Evolutionary conservation across 1,139 yeast species (phyloP).

Genomic region (Yamadazyma oceani): DNA sequence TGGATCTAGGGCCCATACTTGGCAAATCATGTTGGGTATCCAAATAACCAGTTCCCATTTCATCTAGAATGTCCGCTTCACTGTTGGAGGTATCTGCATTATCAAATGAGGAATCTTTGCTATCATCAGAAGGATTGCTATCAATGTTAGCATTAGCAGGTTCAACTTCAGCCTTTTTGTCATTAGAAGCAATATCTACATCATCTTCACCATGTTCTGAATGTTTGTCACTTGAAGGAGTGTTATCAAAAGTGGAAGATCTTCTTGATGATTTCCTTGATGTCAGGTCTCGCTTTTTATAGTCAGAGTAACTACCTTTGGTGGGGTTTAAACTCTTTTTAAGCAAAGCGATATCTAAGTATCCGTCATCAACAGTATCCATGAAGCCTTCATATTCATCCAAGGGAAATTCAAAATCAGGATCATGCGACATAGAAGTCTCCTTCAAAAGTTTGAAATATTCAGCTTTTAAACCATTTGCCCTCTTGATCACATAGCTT

Average conservation of each 20-base stretch:
- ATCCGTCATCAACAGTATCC: constrained; percentile 62
- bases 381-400: constrained; percentile 78
- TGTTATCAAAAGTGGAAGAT: constrained; percentile 10
- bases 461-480: constrained; percentile 30
- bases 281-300: constrained; percentile 1
- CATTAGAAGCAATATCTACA: constrained; percentile 5
- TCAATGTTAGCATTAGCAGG: neutral
- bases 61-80: constrained; percentile 12
- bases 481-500: constrained; percentile 46
- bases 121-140: neutral
- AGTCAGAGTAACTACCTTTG: constrained; percentile 4
- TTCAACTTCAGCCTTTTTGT: neutral
- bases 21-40: constrained; percentile 25
- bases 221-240: constrained; percentile 13
- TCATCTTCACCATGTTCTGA: constrained; percentile 7
- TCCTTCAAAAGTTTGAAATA: constrained; percentile 27
- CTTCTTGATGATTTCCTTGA: constrained; percentile 10
- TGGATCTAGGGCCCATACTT: constrained; percentile 33
- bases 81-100: constrained; percentile 15
- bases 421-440: constrained; percentile 24
- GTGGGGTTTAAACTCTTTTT: constrained; percentile 34
- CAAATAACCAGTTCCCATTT: constrained; percentile 26
- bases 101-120: constrained; percentile 6
- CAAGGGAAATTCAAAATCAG: constrained; percentile 35
- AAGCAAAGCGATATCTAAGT: constrained; percentile 55